Percentiles rank a stretch among this genome's conserved stretches.
These are phyloP conservation scores for Colletotrichum chrysophilum DNA, from an alignment of 2,329 filamentous ascomycete genomes.

Conservation along the genomic window DNA sequence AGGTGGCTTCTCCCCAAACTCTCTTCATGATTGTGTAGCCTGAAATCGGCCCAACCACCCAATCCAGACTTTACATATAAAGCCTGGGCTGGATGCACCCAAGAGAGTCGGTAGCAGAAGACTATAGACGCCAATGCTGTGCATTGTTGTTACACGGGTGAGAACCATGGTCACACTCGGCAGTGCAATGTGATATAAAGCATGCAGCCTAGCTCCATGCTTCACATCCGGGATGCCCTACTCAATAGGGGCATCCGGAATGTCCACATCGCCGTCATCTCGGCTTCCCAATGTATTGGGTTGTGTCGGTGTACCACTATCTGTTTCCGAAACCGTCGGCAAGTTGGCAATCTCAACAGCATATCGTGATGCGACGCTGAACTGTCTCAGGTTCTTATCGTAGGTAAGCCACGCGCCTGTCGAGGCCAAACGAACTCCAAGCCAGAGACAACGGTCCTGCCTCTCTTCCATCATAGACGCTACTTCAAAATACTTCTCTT, in stretches of 20 bases:
- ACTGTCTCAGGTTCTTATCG: conserved; percentile 39
- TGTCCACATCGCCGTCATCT: not conserved
- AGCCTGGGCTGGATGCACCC: no score
- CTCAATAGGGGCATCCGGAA: not conserved
- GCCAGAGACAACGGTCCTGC: conserved; percentile 63
- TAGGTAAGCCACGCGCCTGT: conserved; percentile 51
- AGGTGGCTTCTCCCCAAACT: no score
- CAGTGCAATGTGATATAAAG: no score
- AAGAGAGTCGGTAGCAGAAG: no score
- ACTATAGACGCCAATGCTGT: no score
- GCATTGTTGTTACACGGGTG: no score
- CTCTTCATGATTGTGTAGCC: no score
- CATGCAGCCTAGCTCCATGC: no score
- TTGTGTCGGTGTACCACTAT: rapidly evolving
- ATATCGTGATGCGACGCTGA: conserved; percentile 42
- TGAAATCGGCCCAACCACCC: no score
- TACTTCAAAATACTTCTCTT: conserved; percentile 68
- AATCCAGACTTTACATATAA: no score
- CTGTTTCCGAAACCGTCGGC: rapidly evolving
- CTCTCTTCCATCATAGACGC: conserved; percentile 63
- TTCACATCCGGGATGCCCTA: no score
- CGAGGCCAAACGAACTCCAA: conserved; percentile 54
- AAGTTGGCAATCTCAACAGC: conserved; percentile 23
- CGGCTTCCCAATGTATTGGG: not conserved
- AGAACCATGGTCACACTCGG: no score